Evolutionary conservation across 352 stramenopile genomes (phyloP).

Genomic region (Poterioochromonas sp.): DNA sequence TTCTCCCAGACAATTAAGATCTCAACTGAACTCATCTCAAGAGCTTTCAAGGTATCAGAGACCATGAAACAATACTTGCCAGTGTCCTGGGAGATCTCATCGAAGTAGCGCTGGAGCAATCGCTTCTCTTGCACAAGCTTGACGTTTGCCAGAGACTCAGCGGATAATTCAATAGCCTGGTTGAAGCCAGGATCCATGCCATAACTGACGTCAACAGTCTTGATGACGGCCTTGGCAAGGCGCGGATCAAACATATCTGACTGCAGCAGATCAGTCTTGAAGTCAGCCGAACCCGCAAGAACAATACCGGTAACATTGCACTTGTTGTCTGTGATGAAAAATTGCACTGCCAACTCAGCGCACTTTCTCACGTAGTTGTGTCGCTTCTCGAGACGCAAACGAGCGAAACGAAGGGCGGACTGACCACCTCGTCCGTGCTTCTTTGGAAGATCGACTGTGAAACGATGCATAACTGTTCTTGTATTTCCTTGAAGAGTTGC

Average conservation of each 20-base stretch:
- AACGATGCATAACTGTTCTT: conserved; percentile 81
- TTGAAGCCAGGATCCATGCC: conserved; percentile 99
- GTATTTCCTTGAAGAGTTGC: conserved; percentile 86
- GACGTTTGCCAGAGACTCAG: conserved; percentile 93
- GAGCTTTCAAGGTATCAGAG: conserved; percentile 90
- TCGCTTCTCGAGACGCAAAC: conserved; percentile 96
- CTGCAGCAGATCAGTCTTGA: conserved; percentile 93
- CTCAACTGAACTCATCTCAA: conserved; percentile 96
- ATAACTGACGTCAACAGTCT: conserved; percentile 99
- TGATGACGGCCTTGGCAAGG: conserved; percentile 84
- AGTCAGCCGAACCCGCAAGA: conserved; percentile 94
- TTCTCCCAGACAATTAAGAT: conserved; percentile 99
- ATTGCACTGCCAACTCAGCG: conserved; percentile 90
- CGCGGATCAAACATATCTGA: conserved; percentile 94
- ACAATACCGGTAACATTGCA: conserved; percentile 95
- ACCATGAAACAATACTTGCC: conserved; percentile 99
- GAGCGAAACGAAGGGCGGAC: conserved; percentile 97
- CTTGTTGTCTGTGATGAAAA: conserved; percentile 96
- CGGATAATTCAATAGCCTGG: conserved; percentile 95
- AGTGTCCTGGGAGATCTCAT: conserved; percentile 96
- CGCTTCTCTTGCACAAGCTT: conserved; percentile 99
- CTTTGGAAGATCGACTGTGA: conserved; percentile 95
- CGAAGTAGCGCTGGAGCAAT: conserved; percentile 97
- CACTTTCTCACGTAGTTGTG: conserved; percentile 99
- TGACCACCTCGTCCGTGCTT: conserved; percentile 98